Base-by-base conservation (phyloP, 768 basidiomycete species). In the Tylopilus rubrobrunneus region DNA sequence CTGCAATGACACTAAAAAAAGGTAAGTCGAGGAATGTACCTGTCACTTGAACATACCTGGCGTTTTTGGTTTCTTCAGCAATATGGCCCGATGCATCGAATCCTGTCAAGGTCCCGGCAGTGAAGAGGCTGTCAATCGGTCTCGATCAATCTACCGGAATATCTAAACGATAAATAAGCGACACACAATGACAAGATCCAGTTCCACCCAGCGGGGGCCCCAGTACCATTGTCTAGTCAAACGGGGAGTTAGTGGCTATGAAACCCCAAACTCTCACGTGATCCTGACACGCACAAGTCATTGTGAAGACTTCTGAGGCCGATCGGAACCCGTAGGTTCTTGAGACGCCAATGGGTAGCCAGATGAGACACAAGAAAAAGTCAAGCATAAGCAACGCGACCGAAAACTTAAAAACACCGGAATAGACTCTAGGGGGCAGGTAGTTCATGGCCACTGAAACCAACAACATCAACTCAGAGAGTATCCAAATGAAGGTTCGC, bases 1-100 rank as follows among this genome's bases (percentile, higher is more conserved):
- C 89, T 6, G 93, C 89, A 40, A 86, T 76, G 42, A 92, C 78
- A 57, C 89, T 89, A 14, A 33, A 34, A 25, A 52, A 47, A 42
- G 5, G 29, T 51, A 45, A 61, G 52, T 29, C 36, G 27, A 39
- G 12, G 28, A 34, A 36, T 19, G 19, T 42, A 29, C n/a, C 8
- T 25, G 17, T 12, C 27, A 11, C 31, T 23, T 28, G 45, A 39
- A 40, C 58, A 52, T 63, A 82, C 80, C 80, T 80, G 10, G 90
- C 90, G 62, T 91, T 85, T 70, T 87, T 89, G 0, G 90, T 92
- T 71, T 93, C 92, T 69, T 93, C 92, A 5, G 89, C 88, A 55
- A 93, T 84, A 57, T 93, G 91, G 1, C 91, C 90, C 17, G 86
- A 83, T 2, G 91, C 91, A 67, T 96, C 93, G 64, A 94, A 96